These are phyloP conservation scores for Polytrichum commune DNA, from an alignment of 225 moss, liverwort and hornwort genomes.

Conservation along the genomic window DNA sequence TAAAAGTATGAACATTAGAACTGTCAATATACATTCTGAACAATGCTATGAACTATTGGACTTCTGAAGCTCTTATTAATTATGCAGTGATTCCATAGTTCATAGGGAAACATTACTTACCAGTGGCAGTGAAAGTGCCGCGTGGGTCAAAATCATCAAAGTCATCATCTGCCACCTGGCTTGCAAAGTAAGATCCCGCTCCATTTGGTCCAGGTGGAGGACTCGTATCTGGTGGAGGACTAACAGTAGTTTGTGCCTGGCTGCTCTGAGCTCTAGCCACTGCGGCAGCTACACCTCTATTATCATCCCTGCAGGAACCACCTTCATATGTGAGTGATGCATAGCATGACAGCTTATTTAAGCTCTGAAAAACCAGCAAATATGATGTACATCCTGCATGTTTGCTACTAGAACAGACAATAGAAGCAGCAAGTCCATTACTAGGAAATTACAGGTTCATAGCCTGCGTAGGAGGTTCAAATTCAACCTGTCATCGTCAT, in stretches of 20 bases:
- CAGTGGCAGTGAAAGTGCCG: conserved; percentile 53
- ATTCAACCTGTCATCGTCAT: conserved; percentile 32
- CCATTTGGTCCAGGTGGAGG: conserved; percentile 27
- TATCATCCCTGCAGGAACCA: conserved; percentile 41
- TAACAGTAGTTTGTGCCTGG: conserved; percentile 48
- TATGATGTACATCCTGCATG: too few species aligned
- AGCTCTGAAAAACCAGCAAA: too few species aligned
- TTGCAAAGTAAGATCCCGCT: conserved; percentile 74
- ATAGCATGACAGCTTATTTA: too few species aligned
- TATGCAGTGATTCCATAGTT: too few species aligned
- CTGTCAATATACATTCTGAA: too few species aligned
- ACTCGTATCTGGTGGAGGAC: conserved; percentile 26
- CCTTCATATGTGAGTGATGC: not conserved
- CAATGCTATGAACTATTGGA: too few species aligned
- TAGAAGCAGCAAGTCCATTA: too few species aligned
- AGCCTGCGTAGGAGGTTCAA: not conserved
- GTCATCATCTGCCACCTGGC: conserved; percentile 59
- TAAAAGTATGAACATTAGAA: too few species aligned
- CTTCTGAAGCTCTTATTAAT: too few species aligned
- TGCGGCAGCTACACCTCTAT: conserved; percentile 70
- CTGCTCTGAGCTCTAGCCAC: conserved; percentile 80
- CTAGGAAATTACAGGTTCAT: too few species aligned
- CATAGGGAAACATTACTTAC: conserved; percentile 6
- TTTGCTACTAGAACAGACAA: too few species aligned
- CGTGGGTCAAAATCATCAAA: conserved; percentile 98